phyloP scores from a whole-genome alignment of 108 stramenopile genomes.

The Cyclotella choctawhatcheeana region DNA sequence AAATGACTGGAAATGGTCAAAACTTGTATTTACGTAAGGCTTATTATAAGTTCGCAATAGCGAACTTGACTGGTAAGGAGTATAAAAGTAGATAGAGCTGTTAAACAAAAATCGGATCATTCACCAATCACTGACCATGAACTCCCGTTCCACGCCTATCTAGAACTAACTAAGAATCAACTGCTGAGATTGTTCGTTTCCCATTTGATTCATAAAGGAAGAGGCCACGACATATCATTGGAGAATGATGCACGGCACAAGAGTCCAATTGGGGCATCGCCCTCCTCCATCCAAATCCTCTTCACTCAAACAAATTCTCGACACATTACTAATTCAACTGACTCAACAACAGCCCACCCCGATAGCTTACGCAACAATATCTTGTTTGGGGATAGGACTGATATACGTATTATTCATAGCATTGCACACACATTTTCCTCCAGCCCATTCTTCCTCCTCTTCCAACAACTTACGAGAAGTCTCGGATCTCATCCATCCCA shows the following conservation, averaged over 20 bases:
- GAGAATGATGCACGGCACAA: not conserved
- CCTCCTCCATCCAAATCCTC: conserved; percentile 2
- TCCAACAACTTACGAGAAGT: not conserved
- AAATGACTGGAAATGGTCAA: too few species aligned
- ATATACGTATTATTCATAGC: not conserved
- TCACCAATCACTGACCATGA: too few species aligned
- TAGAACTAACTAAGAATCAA: too few species aligned
- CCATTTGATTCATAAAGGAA: too few species aligned
- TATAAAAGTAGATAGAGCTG: too few species aligned
- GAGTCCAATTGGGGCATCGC: not conserved
- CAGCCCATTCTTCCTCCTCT: not conserved
- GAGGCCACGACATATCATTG: too few species aligned
- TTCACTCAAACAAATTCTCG: conserved; percentile 8
- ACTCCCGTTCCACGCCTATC: too few species aligned
- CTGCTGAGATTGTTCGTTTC: too few species aligned
- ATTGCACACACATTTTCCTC: not conserved
- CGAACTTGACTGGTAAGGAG: too few species aligned
- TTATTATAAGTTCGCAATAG: too few species aligned
- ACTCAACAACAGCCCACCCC: conserved; percentile 19
- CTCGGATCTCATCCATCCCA: not conserved
- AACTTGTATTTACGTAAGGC: too few species aligned
- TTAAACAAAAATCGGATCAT: too few species aligned
- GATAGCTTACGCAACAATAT: conserved; percentile 16
- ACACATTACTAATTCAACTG: conserved; percentile 16
- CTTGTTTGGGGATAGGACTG: not conserved